These are phyloP conservation scores for Pythium pyrilobum DNA, from an alignment of 352 stramenopile species.

Conservation along the genomic window DNA sequence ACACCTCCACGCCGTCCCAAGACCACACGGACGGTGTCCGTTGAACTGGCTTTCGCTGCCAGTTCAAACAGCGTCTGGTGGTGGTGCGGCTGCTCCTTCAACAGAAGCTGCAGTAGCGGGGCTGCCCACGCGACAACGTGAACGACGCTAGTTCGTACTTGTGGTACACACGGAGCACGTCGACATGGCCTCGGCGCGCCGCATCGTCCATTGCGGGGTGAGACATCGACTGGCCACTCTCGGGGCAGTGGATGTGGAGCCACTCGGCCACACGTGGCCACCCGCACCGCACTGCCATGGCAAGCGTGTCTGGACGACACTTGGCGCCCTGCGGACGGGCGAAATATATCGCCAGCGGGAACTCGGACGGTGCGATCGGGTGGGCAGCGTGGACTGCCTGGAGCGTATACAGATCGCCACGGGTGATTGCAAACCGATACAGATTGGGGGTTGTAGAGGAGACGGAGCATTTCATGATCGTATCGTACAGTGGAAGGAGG, in stretches of 20 bases:
- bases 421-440: constrained; percentile 1
- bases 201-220: background rate
- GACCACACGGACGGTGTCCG: too few relatives aligned
- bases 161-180: constrained; percentile 3
- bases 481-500: too few relatives aligned
- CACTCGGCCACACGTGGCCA: constrained; percentile 7
- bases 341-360: constrained; percentile 1
- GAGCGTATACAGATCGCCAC: background rate
- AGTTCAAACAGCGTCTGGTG: too few relatives aligned
- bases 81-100: too few relatives aligned
- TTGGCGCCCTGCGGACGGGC: background rate
- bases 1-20: too few relatives aligned
- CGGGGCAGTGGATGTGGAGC: background rate
- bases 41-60: too few relatives aligned
- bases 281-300: constrained; percentile 9
- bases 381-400: too few relatives aligned
- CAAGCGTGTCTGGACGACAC: constrained; percentile 5
- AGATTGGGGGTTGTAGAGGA: too few relatives aligned
- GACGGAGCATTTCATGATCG: too few relatives aligned
- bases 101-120: too few relatives aligned
- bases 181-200: constrained; percentile 2
- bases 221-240: background rate
- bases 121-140: background rate
- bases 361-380: background rate
- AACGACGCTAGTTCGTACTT: background rate